Evolutionary conservation across 2,329 filamentous ascomycete species (phyloP).

Genomic region (Aspergillus melleus): DNA sequence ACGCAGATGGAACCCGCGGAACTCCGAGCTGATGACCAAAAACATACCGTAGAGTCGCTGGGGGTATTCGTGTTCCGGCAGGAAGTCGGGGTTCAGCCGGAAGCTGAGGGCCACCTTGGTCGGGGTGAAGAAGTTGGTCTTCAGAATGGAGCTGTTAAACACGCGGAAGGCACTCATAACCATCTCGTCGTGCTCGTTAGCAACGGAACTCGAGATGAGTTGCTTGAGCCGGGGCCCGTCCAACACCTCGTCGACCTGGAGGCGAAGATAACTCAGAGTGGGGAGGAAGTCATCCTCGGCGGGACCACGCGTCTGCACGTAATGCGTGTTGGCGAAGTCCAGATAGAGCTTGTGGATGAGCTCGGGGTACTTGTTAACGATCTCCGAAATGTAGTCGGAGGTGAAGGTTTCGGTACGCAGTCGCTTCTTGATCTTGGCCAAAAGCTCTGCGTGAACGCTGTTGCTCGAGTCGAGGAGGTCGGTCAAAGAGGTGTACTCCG

Average conservation of each 20-base stretch:
- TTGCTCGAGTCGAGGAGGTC: constrained; percentile 79
- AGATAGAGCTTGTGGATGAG: constrained; percentile 87
- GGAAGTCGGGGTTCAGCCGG: constrained; percentile 76
- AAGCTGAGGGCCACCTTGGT: constrained; percentile 98
- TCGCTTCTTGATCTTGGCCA: constrained; percentile 93
- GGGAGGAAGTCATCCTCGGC: constrained; percentile 69
- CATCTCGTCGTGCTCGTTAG: constrained; percentile 95
- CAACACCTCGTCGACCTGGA: constrained; percentile 71
- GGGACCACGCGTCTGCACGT: constrained; percentile 62
- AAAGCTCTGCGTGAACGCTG: constrained; percentile 78
- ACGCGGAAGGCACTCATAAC: constrained; percentile 96
- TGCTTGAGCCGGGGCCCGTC: constrained; percentile 73
- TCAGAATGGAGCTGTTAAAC: constrained; percentile 90
- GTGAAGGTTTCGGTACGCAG: constrained; percentile 97
- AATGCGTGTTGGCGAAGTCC: constrained; percentile 86
- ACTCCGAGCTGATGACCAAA: constrained; percentile 94
- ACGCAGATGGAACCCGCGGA: constrained; percentile 92
- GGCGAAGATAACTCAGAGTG: constrained; percentile 65
- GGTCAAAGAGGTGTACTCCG: constrained; percentile 85
- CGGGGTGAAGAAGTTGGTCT: constrained; percentile 97
- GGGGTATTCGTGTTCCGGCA: constrained; percentile 89
- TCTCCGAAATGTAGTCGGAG: constrained; percentile 95
- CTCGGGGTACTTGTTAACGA: constrained; percentile 86
- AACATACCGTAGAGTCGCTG: constrained; percentile 97
- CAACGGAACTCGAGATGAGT: constrained; percentile 74